A percentile compares a stretch with the other conserved stretches of the same genome.
Evolutionary conservation across 805 yeast species (phyloP).

Genomic region (Candida orba): DNA sequence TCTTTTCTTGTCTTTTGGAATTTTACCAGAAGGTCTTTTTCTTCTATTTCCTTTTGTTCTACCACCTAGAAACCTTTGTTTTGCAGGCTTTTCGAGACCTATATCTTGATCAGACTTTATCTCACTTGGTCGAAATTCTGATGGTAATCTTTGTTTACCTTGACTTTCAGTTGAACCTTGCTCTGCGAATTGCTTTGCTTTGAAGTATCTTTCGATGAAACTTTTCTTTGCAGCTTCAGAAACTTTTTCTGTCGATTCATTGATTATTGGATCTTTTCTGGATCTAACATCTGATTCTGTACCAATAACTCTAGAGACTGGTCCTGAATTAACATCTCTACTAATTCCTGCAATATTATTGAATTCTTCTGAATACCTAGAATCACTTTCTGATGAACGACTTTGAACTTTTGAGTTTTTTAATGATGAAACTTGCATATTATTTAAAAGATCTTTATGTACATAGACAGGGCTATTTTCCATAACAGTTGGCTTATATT

Average conservation of each 20-base stretch:
- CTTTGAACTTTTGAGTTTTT: slow-evolving; percentile 1
- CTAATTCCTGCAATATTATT: not conserved
- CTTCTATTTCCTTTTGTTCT: slow-evolving; percentile 3
- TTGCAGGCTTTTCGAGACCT: not conserved
- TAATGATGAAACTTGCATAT: slow-evolving; percentile 11
- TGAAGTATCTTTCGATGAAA: not conserved
- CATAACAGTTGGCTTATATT: not conserved
- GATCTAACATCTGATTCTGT: not conserved
- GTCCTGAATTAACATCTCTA: too few relatives aligned
- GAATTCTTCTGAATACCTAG: not conserved
- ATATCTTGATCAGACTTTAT: not conserved
- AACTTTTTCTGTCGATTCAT: not conserved
- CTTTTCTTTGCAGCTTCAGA: not conserved
- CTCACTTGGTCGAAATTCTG: slow-evolving; percentile 7
- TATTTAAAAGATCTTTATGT: slow-evolving; percentile 8
- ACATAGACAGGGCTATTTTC: slow-evolving; percentile 6
- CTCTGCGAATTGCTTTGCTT: slow-evolving; percentile 10
- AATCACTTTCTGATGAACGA: not conserved
- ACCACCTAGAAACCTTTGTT: not conserved
- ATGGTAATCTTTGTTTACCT: slow-evolving; percentile 3
- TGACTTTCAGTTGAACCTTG: slow-evolving; percentile 6
- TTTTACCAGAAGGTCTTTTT: not conserved
- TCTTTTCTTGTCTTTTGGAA: not conserved
- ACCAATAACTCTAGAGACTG: too few relatives aligned
- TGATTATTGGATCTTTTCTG: too few relatives aligned